Evolutionary conservation across 1,139 yeast genomes (phyloP), one percentile per base, ranked within the genome.

Genomic region (Saccharomyces hybrid): DNA sequence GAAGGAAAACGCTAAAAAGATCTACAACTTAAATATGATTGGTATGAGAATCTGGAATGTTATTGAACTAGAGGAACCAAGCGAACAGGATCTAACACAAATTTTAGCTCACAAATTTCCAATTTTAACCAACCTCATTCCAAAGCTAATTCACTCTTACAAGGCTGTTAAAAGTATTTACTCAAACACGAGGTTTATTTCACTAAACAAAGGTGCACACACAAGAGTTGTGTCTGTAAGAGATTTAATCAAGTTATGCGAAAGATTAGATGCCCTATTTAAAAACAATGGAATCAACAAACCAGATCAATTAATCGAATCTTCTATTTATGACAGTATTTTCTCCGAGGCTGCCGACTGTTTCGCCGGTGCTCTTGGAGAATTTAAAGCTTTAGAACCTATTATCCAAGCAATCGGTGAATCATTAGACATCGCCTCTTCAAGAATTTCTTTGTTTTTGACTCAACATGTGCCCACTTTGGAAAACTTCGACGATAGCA

Each of bases 341-440:
- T 90, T 91, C 70, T 86, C 89, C 38, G 99, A 95, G 69, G 95
- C 97, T 0, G 84, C 89, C 28, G 97, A 93, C 68, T 89, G 98
- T 67, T 93, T 91, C 70, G 91, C 97, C 0, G 85, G 95, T 61
- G 88, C 95, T 2, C 75, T 90, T 28, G 81, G 88, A 42, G 89
- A 86, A 58, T 68, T 70, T 31, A 77, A 75, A 47, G 93, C 96
- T 0, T 72, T 85, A 50, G 75, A 75, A 41, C 82, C 83, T 1
- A 71, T 91, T 52, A 81, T 85, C 1, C 78, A 76, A 48, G 77
- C 79, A 23, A 85, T 93, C 59, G 98, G 97, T 1, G 81, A 79
- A 53, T 73, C 80, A 8, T 75, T 95, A 54, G 93, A 88, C 64
- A 76, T 90, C 5, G 83, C 97, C 1, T 72, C 84, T 0, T 85